These are phyloP conservation scores for Colletotrichum acutatum DNA, from an alignment of 2,329 filamentous ascomycete genomes.

Conservation along the genomic window DNA sequence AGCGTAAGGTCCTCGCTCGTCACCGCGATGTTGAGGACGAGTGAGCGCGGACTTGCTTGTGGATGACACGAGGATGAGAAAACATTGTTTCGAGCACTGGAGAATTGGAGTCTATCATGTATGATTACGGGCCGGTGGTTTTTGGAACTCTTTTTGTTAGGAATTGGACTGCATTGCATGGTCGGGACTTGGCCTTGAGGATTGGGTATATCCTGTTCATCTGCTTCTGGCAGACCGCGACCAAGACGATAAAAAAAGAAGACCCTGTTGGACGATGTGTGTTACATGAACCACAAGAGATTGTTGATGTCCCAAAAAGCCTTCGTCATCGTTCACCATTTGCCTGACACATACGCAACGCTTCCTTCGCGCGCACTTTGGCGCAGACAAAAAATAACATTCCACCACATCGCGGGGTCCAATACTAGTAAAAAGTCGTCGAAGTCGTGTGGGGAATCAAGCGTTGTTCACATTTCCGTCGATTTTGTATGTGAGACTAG, in stretches of 20 bases:
- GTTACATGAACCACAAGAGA: constrained; percentile 17
- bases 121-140: constrained; percentile 39
- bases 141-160: constrained; percentile 45
- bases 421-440: constrained; percentile 28
- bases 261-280: constrained; percentile 23
- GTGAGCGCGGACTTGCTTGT: constrained; percentile 44
- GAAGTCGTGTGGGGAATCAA: constrained; percentile 38
- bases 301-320: constrained; percentile 21
- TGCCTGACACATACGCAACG: constrained; percentile 5
- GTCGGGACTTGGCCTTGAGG: constrained; percentile 21
- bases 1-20: constrained; percentile 75
- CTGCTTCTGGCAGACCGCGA: constrained; percentile 26
- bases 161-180: constrained; percentile 47
- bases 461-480: constrained; percentile 38
- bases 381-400: constrained; percentile 22
- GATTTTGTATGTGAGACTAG: constrained; percentile 44
- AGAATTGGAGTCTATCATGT: constrained; percentile 56
- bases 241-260: constrained; percentile 22
- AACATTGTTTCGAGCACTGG: constrained; percentile 42
- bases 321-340: constrained; percentile 9
- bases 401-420: constrained; percentile 22
- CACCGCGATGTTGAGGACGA: constrained; percentile 75
- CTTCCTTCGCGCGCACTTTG: background rate
- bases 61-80: background rate
- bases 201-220: constrained; percentile 27